phyloP scores from a whole-genome alignment of 371 early-diverging fungal species.

The Coemansia sp. region DNA sequence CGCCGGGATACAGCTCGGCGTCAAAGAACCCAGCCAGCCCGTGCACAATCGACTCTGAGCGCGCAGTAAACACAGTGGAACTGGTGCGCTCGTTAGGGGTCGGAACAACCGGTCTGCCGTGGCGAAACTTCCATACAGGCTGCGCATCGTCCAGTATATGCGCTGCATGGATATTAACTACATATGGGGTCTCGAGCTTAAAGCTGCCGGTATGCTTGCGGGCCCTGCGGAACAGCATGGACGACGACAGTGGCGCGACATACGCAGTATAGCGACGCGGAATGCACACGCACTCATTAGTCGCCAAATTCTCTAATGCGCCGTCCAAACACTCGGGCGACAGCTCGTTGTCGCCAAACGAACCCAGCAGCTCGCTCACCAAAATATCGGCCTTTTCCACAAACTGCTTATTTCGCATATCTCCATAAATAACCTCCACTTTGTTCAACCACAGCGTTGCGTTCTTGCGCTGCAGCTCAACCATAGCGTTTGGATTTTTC shows the following conservation, averaged over 20 bases:
- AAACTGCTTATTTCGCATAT: conserved; percentile 88
- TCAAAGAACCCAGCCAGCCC: conserved; percentile 96
- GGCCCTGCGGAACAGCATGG: conserved; percentile 62
- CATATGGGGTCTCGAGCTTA: conserved; percentile 86
- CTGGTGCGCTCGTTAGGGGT: conserved; percentile 29
- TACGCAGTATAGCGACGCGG: conserved; percentile 80
- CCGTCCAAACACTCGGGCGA: conserved; percentile 96
- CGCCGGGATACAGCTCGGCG: conserved; percentile 77
- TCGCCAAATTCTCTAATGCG: conserved; percentile 79
- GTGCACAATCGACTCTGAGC: conserved; percentile 70
- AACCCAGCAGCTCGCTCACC: conserved; percentile 88
- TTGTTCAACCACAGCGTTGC: conserved; percentile 72
- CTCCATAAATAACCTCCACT: conserved; percentile 79
- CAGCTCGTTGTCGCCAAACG: conserved; percentile 96
- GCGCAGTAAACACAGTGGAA: conserved; percentile 54
- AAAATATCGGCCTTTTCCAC: conserved; percentile 82
- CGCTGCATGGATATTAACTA: conserved; percentile 84
- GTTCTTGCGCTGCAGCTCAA: conserved; percentile 78
- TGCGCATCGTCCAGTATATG: conserved; percentile 66
- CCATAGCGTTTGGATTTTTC: conserved; percentile 93
- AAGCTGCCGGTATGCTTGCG: conserved; percentile 21
- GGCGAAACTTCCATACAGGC: conserved; percentile 79
- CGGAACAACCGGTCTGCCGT: conserved; percentile 56
- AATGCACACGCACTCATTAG: conserved; percentile 83
- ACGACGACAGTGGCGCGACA: conserved; percentile 81